These are phyloP conservation scores for Tylopilus sp. DNA, from an alignment of 1,284 basidiomycete genomes.

Conservation along the genomic window DNA sequence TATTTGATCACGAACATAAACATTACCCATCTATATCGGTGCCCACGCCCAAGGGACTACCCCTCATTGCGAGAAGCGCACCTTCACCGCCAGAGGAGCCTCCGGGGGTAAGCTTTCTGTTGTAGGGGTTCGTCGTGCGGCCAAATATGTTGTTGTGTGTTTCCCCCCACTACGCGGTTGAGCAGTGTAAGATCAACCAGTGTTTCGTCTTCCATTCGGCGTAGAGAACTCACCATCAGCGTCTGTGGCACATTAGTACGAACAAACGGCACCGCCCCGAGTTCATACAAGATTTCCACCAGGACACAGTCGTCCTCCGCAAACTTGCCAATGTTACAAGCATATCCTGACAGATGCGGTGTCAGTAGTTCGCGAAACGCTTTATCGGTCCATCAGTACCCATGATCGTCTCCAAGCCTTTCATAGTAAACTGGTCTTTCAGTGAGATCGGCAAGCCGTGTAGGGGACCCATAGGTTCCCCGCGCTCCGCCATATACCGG, in stretches of 20 bases:
- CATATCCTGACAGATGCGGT: constrained; percentile 40
- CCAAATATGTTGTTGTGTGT: constrained; percentile 67
- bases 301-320: constrained; percentile 53
- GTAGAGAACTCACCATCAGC: constrained; percentile 44
- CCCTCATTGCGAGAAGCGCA: constrained; percentile 55
- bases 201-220: not conserved
- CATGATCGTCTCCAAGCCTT: constrained; percentile 53
- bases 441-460: constrained; percentile 61
- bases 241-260: constrained; percentile 74
- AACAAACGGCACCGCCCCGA: constrained; percentile 67
- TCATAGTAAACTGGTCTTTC: constrained; percentile 59
- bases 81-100: constrained; percentile 69
- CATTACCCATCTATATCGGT: constrained; percentile 64
- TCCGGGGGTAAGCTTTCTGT: constrained; percentile 51
- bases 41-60: constrained; percentile 64
- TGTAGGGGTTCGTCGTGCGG: constrained; percentile 63
- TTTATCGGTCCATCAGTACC: constrained; percentile 30
- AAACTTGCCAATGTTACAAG: constrained; percentile 59
- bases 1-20: not conserved
- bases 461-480: constrained; percentile 43
- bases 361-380: not conserved
- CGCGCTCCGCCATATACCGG: constrained; percentile 38
- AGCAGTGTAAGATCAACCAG: not conserved
- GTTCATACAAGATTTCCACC: constrained; percentile 55
- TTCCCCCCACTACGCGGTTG: constrained; percentile 51